Base-by-base conservation (phyloP, 495 filamentous ascomycete genomes). In the Xylaria venustula region DNA sequence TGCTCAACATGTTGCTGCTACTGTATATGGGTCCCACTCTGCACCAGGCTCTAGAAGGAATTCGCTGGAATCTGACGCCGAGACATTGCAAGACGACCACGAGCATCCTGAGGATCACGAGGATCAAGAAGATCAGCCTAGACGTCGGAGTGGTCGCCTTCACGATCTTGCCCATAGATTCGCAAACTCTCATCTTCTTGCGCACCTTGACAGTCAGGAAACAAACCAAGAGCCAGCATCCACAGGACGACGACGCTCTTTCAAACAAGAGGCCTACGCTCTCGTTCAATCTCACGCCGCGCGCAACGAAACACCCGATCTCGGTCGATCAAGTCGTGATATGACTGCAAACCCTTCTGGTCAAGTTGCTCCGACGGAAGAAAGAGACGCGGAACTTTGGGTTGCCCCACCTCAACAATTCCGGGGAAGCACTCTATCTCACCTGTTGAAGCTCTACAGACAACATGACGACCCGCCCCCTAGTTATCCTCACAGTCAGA, bases 361-460 rank as follows among this genome's bases (percentile, higher is more conserved):
- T 25, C 79, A 81, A 50, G 72, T 75, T 11, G 91, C 86, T 8
- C 86, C 87, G 12, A 73, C 79, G 7, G 83, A 85, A 37, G 86
- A 88, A 42, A 73, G 79, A 48, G 79, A 84, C 26, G 78, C 82
- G 15, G 75, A 81, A 52, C 84, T 90, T 54, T 92, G 90, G 64
- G 79, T 90, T 6, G 85, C 87, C 41, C 80, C 79, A 14, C 92
- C 90, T 3, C 70, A 80, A 7, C 81, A 88, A 49, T 94, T 90
- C 69, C 88, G 86, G 45, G 85, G 86, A 37, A 91, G 93, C 28
- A 83, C 95, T 45, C 77, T 98, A 7, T 86, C 87, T 5, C 89
- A 85, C 7, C 75, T 98, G 2, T 76, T 97, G 54, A 95, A 90
- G 71, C 80, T 96, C 11, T 88, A 93, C 65, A 82, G 78, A 65